Evolutionary conservation across 257 asterid genomes (phyloP).

Genomic region (Primulina tabacum): DNA sequence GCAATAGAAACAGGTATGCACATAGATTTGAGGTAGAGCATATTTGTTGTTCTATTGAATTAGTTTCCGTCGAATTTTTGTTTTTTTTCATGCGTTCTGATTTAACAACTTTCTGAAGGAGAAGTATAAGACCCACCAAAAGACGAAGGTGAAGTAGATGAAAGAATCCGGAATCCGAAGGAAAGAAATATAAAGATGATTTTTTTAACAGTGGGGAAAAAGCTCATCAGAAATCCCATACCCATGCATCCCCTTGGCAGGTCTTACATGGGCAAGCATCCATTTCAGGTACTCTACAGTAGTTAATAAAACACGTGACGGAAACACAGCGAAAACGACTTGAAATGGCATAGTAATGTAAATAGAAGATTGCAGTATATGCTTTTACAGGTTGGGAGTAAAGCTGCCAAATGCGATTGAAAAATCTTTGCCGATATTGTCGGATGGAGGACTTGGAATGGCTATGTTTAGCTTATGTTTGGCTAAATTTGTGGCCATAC

Average conservation of each 20-base stretch:
- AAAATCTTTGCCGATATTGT: slow-evolving; percentile 52
- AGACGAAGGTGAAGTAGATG: slow-evolving; percentile 37
- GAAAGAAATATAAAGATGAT: slow-evolving; percentile 35
- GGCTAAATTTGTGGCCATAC: slow-evolving; percentile 18
- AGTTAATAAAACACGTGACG: not conserved
- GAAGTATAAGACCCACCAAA: slow-evolving; percentile 39
- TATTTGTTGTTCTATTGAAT: slow-evolving; percentile 13
- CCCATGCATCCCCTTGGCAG: slow-evolving; percentile 64
- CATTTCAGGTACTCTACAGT: slow-evolving; percentile 56
- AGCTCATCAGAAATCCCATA: slow-evolving; percentile 73
- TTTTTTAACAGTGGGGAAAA: slow-evolving; percentile 52
- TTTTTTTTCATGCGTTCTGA: not conserved
- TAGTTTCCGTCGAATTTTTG: not conserved
- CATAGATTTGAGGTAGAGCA: slow-evolving; percentile 9
- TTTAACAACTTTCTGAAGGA: slow-evolving; percentile 30
- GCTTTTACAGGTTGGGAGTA: slow-evolving; percentile 47
- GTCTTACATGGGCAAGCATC: slow-evolving; percentile 76
- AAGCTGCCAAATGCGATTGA: slow-evolving; percentile 60
- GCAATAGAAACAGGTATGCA: slow-evolving; percentile 51
- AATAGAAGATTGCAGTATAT: not conserved
- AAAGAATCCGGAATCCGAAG: slow-evolving; percentile 28
- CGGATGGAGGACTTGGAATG: slow-evolving; percentile 97
- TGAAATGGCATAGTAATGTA: not conserved
- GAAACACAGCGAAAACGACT: not conserved
- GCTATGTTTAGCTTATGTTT: slow-evolving; percentile 97